Conservation (phyloP, 2,329 filamentous ascomycete species). For the Alternaria dauci region DNA sequence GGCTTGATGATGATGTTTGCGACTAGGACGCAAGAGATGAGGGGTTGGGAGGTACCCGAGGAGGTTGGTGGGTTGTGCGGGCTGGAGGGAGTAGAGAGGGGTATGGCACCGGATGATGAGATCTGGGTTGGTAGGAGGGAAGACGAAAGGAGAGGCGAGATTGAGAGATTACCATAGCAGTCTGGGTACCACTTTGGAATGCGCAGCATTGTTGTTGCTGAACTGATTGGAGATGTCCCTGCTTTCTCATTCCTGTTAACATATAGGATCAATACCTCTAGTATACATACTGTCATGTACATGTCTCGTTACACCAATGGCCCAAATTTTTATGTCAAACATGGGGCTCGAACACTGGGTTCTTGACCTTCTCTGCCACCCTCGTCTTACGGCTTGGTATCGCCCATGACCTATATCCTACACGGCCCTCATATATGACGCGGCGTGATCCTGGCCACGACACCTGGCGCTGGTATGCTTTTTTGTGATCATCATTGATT, state of each 20-base stretch:
- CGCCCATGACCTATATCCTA: not conserved
- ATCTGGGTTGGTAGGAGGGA: slow-evolving; percentile 52
- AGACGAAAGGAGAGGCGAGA: not conserved
- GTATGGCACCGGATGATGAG: slow-evolving; percentile 60
- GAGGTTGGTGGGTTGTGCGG: slow-evolving; percentile 59
- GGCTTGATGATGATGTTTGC: slow-evolving; percentile 65
- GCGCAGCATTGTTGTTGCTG: not conserved
- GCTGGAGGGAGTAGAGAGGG: slow-evolving; percentile 52
- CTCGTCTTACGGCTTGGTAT: not conserved
- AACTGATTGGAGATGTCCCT: not conserved
- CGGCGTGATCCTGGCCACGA: not conserved
- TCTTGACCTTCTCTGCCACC: not conserved
- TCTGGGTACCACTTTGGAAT: not conserved
- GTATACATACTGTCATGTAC: slow-evolving; percentile 9
- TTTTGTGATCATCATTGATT: not conserved
- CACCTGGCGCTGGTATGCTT: not conserved
- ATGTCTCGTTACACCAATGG: not conserved
- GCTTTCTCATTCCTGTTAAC: not conserved
- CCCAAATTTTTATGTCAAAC: not conserved
- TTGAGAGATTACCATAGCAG: not conserved
- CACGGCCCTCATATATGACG: not conserved
- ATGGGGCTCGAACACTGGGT: not conserved
- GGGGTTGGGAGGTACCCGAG: slow-evolving; percentile 54
- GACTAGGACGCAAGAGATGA: slow-evolving; percentile 58
- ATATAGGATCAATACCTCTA: not conserved